Base-by-base conservation (phyloP, 2,329 filamentous ascomycete species). In the Dactylellina parvicollis region DNA sequence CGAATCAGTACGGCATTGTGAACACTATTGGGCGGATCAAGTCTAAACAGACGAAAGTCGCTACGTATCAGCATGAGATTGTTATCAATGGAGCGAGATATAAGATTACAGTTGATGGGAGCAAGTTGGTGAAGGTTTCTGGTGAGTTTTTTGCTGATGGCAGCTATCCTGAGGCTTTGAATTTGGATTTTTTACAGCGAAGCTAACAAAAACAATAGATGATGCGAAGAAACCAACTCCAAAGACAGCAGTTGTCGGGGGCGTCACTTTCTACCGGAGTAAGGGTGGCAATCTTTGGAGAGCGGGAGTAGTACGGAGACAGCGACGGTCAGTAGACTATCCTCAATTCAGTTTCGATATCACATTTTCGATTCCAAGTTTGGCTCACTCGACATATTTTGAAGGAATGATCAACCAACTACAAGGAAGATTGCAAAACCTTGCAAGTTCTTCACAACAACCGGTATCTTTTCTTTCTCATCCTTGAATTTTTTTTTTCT, bases 201-300 rank as follows among this genome's bases (percentile, higher is more conserved):
- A 38, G 65, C 56, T 64, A 60, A 50, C 59, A 73, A 24, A 38
- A 59, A 52, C 55, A 42, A 20, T 50, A 74, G 70, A 74, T 3
- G 70, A 88, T 78, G 83, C 85, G 36, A 84, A 86, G 60, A 87
- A 86, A 59, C 83, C 85, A 50, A 96, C 92, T 1, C 92, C 92
- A 0, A 95, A 92, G 81, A 86, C 85, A 75, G 85, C 89, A 40
- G 82, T 84, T 4, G 83, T 96, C 73, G 91, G 90, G 57, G 91
- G 92, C 42, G 90, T 96, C 77, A 88, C 86, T 75, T 96, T 96
- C 79, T 86, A 92, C 78, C 87, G 92, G 76, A 96, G 91, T 81
- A 96, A 94, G 80, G 90, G 89, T 77, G 92, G 92, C 74, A 96
- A 96, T 77, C 86, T 96, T 24, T 90, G 93, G 78, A 89, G 92